Evolutionary conservation across 805 yeast species (phyloP).

Genomic region (Candida morakotiae): DNA sequence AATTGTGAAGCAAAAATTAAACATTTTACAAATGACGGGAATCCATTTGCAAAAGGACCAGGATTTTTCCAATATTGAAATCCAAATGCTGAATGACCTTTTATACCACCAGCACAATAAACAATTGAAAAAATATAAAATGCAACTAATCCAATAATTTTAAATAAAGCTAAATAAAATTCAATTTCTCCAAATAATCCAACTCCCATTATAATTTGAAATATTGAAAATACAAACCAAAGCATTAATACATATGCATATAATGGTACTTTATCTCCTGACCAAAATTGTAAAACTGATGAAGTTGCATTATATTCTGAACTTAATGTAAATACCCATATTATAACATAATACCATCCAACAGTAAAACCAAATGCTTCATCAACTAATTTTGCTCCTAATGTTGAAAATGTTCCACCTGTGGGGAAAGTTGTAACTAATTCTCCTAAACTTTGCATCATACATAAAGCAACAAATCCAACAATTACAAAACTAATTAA

Average conservation of each 20-base stretch:
- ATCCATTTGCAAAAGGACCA: conserved; percentile 42
- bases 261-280: conserved; percentile 46
- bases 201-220: conserved; percentile 47
- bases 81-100: conserved; percentile 34
- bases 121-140: conserved; percentile 50
- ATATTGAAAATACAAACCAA: conserved; percentile 46
- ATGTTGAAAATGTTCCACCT: conserved; percentile 48
- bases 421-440: conserved; percentile 50
- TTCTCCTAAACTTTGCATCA: conserved; percentile 57
- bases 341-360: conserved; percentile 49
- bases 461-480: conserved; percentile 48
- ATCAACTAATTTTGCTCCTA: conserved; percentile 49
- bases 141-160: conserved; percentile 44
- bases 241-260: conserved; percentile 54
- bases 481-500: conserved; percentile 49
- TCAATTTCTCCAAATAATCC: conserved; percentile 56
- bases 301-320: conserved; percentile 54
- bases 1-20: conserved; percentile 60
- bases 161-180: conserved; percentile 48
- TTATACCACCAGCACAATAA: conserved; percentile 42
- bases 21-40: conserved; percentile 52
- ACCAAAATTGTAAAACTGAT: conserved; percentile 44
- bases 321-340: conserved; percentile 55
- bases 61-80: conserved; percentile 42
- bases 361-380: conserved; percentile 56